These are phyloP conservation scores for Iris macrosiphon DNA, from an alignment of 106 monocot species.

Conservation along the genomic window DNA sequence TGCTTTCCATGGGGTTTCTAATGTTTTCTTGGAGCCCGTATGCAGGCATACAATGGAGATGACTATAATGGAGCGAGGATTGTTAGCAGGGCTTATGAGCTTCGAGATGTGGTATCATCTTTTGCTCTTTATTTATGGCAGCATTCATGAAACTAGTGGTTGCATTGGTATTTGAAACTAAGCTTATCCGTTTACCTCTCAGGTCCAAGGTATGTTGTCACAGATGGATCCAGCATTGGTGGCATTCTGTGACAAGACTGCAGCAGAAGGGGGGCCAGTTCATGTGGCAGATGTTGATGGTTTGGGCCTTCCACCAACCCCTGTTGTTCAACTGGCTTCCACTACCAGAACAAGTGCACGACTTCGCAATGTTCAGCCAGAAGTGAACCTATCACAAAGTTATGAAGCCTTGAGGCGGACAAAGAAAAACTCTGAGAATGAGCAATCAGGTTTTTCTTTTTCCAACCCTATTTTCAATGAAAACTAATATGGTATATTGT, in stretches of 20 bases:
- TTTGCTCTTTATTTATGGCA: background rate
- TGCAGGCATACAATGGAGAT: conserved; percentile 88
- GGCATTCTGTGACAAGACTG: conserved; percentile 90
- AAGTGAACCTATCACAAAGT: conserved; percentile 71
- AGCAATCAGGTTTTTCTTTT: conserved; percentile 54
- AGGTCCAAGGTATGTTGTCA: conserved; percentile 97
- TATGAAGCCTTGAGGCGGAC: conserved; percentile 73
- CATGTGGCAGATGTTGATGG: conserved; percentile 29
- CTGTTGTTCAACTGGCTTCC: conserved; percentile 70
- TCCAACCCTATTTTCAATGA: background rate
- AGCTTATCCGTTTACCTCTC: conserved; percentile 4
- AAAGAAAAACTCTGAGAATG: conserved; percentile 72
- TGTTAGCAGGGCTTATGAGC: conserved; percentile 94
- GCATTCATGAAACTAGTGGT: background rate
- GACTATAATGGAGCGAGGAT: conserved; percentile 91
- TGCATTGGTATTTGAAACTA: background rate
- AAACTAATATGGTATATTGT: no score
- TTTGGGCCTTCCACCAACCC: conserved; percentile 32
- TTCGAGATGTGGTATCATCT: conserved; percentile 79
- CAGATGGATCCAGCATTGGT: conserved; percentile 94
- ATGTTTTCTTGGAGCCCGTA: background rate
- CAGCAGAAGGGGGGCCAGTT: conserved; percentile 72
- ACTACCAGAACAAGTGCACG: conserved; percentile 83
- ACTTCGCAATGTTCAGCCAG: conserved; percentile 83
- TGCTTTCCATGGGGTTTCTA: background rate